Base-by-base conservation (phyloP, 805 yeast species). In the Metschnikowia noctiluminum region DNA sequence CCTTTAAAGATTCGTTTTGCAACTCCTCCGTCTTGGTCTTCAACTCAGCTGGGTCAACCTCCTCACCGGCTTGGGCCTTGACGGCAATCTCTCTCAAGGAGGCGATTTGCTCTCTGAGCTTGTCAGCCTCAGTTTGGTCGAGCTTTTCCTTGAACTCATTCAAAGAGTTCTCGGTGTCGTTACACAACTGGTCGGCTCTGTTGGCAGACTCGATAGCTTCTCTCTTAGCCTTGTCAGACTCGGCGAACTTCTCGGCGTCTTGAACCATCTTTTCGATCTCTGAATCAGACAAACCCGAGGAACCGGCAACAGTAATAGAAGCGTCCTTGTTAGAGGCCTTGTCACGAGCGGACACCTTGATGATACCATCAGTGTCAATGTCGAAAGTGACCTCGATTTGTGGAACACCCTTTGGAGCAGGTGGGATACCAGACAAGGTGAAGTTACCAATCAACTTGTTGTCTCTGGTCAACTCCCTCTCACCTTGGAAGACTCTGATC, bases 401-500 rank as follows among this genome's bases (percentile, higher is more conserved):
- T 58, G 95, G 95, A 59, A 87, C 92, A 78, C 95, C 95, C 84
- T 87, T 87, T 73, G 94, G 91, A 62, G 94, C 94, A 59, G 95
- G 95, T 66, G 95, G 97, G 62, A 90, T 90, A 74, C 97, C 97
- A 57, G 94, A 78, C 64, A 90, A 81, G 54, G 96, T 90, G 77
- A 90, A 90, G 87, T 91, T 90, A 74, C 97, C 97, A 70, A 90
- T 88, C 70, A 91, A 82, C 79, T 91, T 90, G 88, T 90, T 90
- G 81, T 90, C 97, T 78, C 96, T 87, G 65, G 92, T 96, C 68
- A 91, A 84, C 78, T 90, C 97, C 81, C 97, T 88, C 82, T 90
- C 97, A 80, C 97, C 97, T 80, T 90, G 97, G 96, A 89, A 91
- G 53, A 90, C 97, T 78, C 97, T 86, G 77, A 90, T 90, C 79